These are phyloP conservation scores for Acephala macrosclerotiorum DNA, from an alignment of 2,329 filamentous ascomycete species.

Conservation along the genomic window DNA sequence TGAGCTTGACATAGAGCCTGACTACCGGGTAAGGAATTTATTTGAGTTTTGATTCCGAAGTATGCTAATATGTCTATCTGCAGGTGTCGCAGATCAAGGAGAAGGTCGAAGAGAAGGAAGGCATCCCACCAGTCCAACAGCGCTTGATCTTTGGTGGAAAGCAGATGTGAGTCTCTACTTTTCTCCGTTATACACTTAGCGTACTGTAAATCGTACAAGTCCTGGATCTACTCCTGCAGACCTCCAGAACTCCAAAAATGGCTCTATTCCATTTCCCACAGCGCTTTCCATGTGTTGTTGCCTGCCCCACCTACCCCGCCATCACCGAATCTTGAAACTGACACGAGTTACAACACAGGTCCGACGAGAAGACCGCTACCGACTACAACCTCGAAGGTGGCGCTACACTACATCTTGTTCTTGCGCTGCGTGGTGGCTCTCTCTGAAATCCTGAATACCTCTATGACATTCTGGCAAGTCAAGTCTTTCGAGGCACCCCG, in stretches of 20 bases:
- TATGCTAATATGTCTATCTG: neutral
- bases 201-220: too few relatives aligned
- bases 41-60: neutral
- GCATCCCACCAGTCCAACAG: slow-evolving; percentile 96
- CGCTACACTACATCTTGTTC: slow-evolving; percentile 92
- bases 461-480: neutral
- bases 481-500: neutral
- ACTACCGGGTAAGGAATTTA: slow-evolving; percentile 76
- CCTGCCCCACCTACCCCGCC: slow-evolving; percentile 23
- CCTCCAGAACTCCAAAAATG: neutral
- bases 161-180: slow-evolving; percentile 76
- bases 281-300: neutral
- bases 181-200: slow-evolving; percentile 9
- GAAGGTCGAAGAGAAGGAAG: slow-evolving; percentile 98
- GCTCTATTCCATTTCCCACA: neutral
- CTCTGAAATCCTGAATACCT: neutral
- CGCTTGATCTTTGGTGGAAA: slow-evolving; percentile 96
- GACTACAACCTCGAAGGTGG: slow-evolving; percentile 93
- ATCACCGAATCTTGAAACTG: slow-evolving; percentile 14
- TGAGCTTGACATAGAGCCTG: slow-evolving; percentile 93
- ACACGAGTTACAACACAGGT: slow-evolving; percentile 59
- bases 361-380: slow-evolving; percentile 89
- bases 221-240: neutral
- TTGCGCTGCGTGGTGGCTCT: slow-evolving; percentile 85
- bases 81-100: slow-evolving; percentile 97